Conservation (phyloP, 495 filamentous ascomycete species). For the Aspergillus leporis region DNA sequence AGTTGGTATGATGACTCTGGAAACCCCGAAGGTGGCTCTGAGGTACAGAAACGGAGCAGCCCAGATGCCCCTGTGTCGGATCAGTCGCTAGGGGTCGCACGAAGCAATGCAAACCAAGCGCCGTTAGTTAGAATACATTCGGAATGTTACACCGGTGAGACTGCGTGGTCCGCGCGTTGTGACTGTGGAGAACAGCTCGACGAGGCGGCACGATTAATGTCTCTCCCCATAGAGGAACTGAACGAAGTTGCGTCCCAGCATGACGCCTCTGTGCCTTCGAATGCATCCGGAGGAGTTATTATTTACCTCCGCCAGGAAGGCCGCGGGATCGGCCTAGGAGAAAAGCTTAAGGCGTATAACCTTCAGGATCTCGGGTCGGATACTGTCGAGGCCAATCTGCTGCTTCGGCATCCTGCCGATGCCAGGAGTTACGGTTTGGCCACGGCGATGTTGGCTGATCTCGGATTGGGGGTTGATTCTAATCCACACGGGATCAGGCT, state of each 20-base stretch:
- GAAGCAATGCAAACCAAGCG: constrained; percentile 30
- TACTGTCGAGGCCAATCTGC: constrained; percentile 92
- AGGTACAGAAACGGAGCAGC: background rate
- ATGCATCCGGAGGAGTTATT: constrained; percentile 79
- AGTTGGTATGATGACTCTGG: constrained; percentile 55
- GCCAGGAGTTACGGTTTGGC: constrained; percentile 91
- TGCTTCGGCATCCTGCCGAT: constrained; percentile 91
- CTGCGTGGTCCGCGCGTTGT: constrained; percentile 94
- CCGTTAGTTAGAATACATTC: constrained; percentile 94
- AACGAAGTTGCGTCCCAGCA: constrained; percentile 35
- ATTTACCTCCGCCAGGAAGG: constrained; percentile 96
- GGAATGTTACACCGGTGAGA: constrained; percentile 98
- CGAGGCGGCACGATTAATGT: constrained; percentile 93
- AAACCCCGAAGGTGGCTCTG: constrained; percentile 11
- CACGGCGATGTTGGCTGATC: constrained; percentile 88
- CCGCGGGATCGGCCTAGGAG: constrained; percentile 87
- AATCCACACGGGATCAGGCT: constrained; percentile 70
- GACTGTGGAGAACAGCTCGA: constrained; percentile 98
- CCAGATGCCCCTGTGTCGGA: constrained; percentile 12
- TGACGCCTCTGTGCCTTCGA: constrained; percentile 43
- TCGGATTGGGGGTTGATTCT: constrained; percentile 63
- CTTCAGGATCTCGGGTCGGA: constrained; percentile 93
- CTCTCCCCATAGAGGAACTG: constrained; percentile 56
- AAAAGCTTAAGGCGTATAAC: constrained; percentile 98
- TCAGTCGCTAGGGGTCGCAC: background rate